Conservation (phyloP, 345 rosid species). For the Moricandia arvensis region DNA sequence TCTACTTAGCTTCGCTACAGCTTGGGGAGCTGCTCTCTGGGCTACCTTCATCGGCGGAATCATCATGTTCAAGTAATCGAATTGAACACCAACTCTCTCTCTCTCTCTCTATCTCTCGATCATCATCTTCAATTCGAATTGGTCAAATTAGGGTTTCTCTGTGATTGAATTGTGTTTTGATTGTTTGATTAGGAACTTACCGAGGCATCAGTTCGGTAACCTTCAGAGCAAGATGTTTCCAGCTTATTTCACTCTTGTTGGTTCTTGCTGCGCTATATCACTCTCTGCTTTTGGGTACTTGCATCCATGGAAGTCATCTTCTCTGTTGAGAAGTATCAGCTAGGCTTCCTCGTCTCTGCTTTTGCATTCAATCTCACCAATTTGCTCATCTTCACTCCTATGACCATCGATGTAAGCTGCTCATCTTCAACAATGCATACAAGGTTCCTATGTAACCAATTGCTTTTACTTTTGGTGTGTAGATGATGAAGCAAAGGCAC, state of each 20-base stretch:
- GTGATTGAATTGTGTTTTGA: not conserved
- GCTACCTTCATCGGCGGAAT: constrained; percentile 98
- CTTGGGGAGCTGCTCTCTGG: constrained; percentile 96
- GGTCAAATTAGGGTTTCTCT: constrained; percentile 2
- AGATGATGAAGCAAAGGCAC: constrained; percentile 99
- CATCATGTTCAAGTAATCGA: constrained; percentile 89
- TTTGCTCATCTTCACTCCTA: constrained; percentile 84
- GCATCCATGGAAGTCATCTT: constrained; percentile 91
- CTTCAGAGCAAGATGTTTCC: constrained; percentile 98
- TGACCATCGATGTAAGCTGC: constrained; percentile 79
- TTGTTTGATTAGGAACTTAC: constrained; percentile 56
- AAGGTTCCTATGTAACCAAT: not conserved
- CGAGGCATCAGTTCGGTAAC: constrained; percentile 94
- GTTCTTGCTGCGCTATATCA: constrained; percentile 69
- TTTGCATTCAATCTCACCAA: constrained; percentile 85
- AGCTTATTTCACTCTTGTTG: constrained; percentile 81
- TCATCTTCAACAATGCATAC: not conserved
- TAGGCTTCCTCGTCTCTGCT: constrained; percentile 77
- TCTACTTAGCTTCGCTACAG: constrained; percentile 86
- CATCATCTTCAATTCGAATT: constrained; percentile 1
- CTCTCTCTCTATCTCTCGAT: not conserved
- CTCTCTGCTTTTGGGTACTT: constrained; percentile 72
- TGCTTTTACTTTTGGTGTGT: not conserved
- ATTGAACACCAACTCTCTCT: not conserved
- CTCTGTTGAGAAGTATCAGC: constrained; percentile 79